These are phyloP conservation scores for Hondaea fermentalgiana DNA, from an alignment of 108 stramenopile species.

Conservation along the genomic window DNA sequence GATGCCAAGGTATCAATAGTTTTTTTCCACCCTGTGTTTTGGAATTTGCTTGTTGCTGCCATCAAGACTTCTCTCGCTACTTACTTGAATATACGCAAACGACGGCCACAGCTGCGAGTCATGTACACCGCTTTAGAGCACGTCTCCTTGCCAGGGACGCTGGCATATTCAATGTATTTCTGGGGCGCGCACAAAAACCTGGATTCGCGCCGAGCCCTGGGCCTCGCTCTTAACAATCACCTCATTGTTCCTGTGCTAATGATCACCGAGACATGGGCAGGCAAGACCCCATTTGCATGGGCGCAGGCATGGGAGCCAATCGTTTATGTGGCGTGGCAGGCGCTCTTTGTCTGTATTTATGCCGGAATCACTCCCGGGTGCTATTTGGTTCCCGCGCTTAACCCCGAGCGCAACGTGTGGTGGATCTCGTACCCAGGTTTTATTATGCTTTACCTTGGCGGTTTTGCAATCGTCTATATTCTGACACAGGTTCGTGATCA, in stretches of 20 bases:
- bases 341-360: neutral
- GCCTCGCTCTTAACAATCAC: neutral
- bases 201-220: neutral
- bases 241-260: neutral
- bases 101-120: neutral
- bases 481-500: neutral
- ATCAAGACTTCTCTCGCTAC: neutral
- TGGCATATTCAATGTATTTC: neutral
- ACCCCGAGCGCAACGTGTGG: neutral
- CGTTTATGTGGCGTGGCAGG: neutral
- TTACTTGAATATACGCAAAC: neutral
- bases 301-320: neutral
- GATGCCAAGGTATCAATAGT: neutral
- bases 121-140: neutral
- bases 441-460: neutral
- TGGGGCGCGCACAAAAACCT: neutral
- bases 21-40: neutral
- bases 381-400: neutral
- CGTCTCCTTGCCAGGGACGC: neutral
- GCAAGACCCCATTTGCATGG: neutral
- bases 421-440: constrained; percentile 1
- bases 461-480: neutral
- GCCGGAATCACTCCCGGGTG: neutral
- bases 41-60: neutral
- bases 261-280: neutral